Evolutionary conservation across 129 eudicot genomes (phyloP).

Genomic region (Flaveria bidentis): DNA sequence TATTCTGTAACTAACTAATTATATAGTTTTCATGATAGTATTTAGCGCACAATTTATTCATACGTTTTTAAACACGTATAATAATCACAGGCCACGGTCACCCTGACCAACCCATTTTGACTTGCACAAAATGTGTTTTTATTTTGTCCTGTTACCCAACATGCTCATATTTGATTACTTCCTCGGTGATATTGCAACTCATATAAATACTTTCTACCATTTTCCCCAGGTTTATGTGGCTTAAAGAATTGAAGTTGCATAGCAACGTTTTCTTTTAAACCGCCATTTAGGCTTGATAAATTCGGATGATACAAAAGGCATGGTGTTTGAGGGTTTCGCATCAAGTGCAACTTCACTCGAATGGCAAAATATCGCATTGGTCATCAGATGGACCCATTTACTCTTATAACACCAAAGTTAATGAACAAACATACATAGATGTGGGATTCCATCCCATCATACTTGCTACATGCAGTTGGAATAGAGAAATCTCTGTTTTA

Average conservation of each 20-base stretch:
- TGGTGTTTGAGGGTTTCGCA: too few species aligned
- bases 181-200: not conserved
- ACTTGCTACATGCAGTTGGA: constrained; percentile 84
- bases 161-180: not conserved
- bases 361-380: constrained; percentile 69
- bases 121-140: not conserved
- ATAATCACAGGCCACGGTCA: not conserved
- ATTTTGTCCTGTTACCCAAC: not conserved
- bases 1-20: not conserved
- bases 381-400: constrained; percentile 28
- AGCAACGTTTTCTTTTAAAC: constrained; percentile 65
- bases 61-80: not conserved
- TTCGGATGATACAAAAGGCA: constrained; percentile 41
- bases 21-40: not conserved
- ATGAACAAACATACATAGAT: constrained; percentile 70
- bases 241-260: constrained; percentile 57
- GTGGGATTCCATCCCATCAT: constrained; percentile 74
- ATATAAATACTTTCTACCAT: too few species aligned
- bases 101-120: not conserved
- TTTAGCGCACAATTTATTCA: not conserved
- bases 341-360: constrained; percentile 5
- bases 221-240: too few species aligned
- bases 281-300: constrained; percentile 72
- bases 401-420: constrained; percentile 44
- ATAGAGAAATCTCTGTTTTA: constrained; percentile 54